phyloP scores from a whole-genome alignment of 192 early-diverging fungal species.

The Chytriomyces sp. region DNA sequence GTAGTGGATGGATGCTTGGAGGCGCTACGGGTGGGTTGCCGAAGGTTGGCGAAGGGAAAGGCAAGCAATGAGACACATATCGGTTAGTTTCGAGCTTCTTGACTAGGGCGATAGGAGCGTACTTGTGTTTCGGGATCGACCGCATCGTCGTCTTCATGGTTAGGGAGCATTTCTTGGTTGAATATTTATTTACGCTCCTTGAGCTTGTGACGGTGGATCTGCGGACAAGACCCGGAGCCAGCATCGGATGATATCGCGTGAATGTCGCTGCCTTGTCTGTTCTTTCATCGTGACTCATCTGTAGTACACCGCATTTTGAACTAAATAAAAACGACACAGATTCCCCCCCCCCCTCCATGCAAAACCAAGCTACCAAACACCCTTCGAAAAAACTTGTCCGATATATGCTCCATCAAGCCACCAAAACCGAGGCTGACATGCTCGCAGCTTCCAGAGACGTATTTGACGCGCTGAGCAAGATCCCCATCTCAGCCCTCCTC shows the following conservation, averaged over 20 bases:
- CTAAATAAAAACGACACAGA: no score
- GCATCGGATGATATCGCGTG: no score
- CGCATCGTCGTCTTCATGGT: no score
- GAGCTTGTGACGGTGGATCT: no score
- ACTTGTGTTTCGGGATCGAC: no score
- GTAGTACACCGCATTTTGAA: not conserved
- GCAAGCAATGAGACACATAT: not conserved
- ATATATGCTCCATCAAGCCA: not conserved
- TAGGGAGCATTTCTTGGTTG: no score
- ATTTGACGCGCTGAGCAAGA: constrained; percentile 28
- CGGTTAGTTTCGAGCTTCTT: no score
- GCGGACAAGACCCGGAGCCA: no score
- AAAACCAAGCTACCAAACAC: not conserved
- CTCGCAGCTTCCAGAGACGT: not conserved
- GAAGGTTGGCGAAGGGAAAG: not conserved
- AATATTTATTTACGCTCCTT: no score
- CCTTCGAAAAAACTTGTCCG: not conserved
- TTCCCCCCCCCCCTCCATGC: no score
- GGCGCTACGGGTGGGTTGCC: not conserved
- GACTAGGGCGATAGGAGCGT: no score
- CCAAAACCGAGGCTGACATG: not conserved
- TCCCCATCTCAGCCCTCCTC: constrained; percentile 41
- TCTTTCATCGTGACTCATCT: not conserved
- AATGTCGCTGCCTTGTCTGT: not conserved
- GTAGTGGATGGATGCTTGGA: constrained; percentile 24